These are phyloP conservation scores for Ustilago xerochloae DNA, from an alignment of 1,284 basidiomycete species.

Conservation along the genomic window DNA sequence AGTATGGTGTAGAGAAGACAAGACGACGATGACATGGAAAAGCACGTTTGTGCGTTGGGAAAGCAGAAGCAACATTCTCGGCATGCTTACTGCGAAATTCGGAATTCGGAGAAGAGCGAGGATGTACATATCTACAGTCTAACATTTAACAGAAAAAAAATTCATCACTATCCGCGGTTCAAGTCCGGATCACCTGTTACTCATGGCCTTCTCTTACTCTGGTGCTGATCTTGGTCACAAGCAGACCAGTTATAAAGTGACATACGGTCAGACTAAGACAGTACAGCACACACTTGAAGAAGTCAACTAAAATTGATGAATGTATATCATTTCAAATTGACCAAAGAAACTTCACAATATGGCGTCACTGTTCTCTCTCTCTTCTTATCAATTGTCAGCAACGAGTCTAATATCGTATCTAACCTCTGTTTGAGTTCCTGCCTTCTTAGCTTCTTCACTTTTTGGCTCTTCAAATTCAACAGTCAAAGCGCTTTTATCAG, in stretches of 20 bases:
- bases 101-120: constrained; percentile 13
- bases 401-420: constrained; percentile 60
- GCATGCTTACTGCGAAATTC: background rate
- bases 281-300: background rate
- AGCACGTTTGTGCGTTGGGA: background rate
- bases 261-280: too few species aligned
- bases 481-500: constrained; percentile 68
- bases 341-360: too few species aligned
- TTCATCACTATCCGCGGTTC: too few species aligned
- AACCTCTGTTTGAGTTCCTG: constrained; percentile 44
- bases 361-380: too few species aligned
- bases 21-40: background rate
- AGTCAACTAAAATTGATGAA: background rate
- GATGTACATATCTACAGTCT: too few species aligned
- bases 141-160: too few species aligned
- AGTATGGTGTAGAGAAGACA: background rate
- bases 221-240: too few species aligned
- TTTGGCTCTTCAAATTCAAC: constrained; percentile 61
- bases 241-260: too few species aligned
- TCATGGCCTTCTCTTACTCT: too few species aligned
- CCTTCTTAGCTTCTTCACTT: constrained; percentile 31
- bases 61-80: background rate
- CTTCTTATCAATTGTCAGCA: constrained; percentile 15
- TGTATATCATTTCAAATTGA: too few species aligned
- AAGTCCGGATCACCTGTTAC: too few species aligned